These are phyloP conservation scores for Saturnispora zaruensis DNA, from an alignment of 805 yeast genomes.

Conservation along the genomic window DNA sequence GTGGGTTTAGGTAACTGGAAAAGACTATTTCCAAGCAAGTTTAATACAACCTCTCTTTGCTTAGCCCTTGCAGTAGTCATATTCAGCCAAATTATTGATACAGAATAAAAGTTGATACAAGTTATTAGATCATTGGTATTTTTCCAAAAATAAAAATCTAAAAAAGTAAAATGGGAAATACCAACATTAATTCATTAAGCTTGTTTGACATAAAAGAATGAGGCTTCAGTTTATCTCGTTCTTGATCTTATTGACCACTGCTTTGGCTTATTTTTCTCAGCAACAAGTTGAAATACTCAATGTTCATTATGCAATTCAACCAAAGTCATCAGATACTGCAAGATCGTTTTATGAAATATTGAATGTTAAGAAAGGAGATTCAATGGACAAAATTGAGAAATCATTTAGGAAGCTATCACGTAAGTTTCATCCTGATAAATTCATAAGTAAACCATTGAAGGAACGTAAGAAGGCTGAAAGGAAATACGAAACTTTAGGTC, in stretches of 20 bases:
- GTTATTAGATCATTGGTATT: too few species aligned
- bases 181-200: too few species aligned
- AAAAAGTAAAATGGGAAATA: too few species aligned
- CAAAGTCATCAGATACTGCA: slow-evolving; percentile 1
- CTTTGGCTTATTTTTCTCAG: slow-evolving; percentile 11
- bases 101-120: not conserved
- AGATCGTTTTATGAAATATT: slow-evolving; percentile 14
- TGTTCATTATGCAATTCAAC: slow-evolving; percentile 14
- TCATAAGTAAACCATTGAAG: slow-evolving; percentile 29
- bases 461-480: slow-evolving; percentile 49
- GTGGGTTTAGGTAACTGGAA: slow-evolving; percentile 1
- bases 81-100: not conserved
- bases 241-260: slow-evolving; percentile 4
- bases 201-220: too few species aligned
- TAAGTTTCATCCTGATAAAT: slow-evolving; percentile 81
- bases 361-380: slow-evolving; percentile 29
- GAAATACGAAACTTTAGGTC: slow-evolving; percentile 68
- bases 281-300: slow-evolving; percentile 13
- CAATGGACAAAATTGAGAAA: slow-evolving; percentile 46
- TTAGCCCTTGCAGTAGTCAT: slow-evolving; percentile 4
- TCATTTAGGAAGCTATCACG: slow-evolving; percentile 67
- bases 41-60: slow-evolving; percentile 6
- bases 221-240: not conserved
- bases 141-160: not conserved
- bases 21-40: slow-evolving; percentile 6